Evolutionary conservation across 495 filamentous ascomycete species (phyloP).

Genomic region (Glutinoglossum americanum): DNA sequence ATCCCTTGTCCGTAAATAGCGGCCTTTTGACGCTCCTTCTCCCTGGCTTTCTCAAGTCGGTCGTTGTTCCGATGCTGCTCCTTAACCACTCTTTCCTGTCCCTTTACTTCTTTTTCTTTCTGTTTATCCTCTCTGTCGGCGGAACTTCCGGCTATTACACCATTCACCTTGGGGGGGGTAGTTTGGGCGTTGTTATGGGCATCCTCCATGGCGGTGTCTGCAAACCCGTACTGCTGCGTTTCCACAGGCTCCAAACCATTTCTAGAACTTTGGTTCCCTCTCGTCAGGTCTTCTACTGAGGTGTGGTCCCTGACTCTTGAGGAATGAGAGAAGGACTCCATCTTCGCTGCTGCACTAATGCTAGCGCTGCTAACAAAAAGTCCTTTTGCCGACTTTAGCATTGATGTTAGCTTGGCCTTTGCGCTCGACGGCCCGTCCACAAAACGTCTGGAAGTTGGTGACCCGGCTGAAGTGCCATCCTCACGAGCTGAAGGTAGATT

Average conservation of each 20-base stretch:
- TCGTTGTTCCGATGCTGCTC: slow-evolving; percentile 31
- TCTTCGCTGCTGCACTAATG: slow-evolving; percentile 52
- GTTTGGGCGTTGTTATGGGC: not conserved
- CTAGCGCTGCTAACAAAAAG: slow-evolving; percentile 64
- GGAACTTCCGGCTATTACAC: slow-evolving; percentile 21
- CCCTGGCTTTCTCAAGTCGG: slow-evolving; percentile 38
- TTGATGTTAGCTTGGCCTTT: slow-evolving; percentile 70
- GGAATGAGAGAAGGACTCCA: slow-evolving; percentile 28
- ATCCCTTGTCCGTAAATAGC: slow-evolving; percentile 5
- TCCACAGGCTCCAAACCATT: not conserved
- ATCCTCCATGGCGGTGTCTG: slow-evolving; percentile 8
- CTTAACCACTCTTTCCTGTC: slow-evolving; percentile 38
- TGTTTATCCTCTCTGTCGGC: slow-evolving; percentile 49
- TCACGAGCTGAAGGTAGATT: not conserved
- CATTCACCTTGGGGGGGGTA: slow-evolving; percentile 10
- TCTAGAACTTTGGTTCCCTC: not conserved
- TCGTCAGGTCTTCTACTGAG: not conserved
- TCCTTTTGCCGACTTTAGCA: slow-evolving; percentile 65
- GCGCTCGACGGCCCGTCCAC: slow-evolving; percentile 64
- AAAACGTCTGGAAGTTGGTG: slow-evolving; percentile 37
- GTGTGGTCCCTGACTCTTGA: not conserved
- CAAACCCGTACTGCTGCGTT: slow-evolving; percentile 12
- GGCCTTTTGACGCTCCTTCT: slow-evolving; percentile 29
- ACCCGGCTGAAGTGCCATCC: slow-evolving; percentile 33
- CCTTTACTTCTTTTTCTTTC: slow-evolving; percentile 44